Evolutionary conservation across 768 basidiomycete species (phyloP).

Genomic region (Pleurotus pulmonarius): DNA sequence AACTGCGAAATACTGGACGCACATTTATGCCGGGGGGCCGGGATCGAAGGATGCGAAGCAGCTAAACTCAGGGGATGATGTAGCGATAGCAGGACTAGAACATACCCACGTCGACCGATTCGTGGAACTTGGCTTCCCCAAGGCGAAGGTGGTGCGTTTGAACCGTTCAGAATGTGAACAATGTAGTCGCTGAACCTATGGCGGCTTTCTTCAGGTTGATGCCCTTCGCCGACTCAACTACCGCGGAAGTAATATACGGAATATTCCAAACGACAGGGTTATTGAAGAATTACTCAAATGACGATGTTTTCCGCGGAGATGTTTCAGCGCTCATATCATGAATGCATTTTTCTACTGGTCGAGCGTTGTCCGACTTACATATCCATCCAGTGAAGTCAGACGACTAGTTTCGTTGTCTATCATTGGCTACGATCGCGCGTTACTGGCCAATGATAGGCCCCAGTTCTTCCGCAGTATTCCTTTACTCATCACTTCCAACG

Average conservation of each 20-base stretch:
- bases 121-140: constrained; percentile 76
- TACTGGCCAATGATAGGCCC: neutral
- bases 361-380: neutral
- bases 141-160: constrained; percentile 73
- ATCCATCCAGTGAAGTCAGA: neutral
- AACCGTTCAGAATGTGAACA: neutral
- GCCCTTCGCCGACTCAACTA: constrained; percentile 87
- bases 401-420: neutral
- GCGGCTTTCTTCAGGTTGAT: constrained; percentile 57
- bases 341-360: neutral
- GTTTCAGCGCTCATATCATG: neutral
- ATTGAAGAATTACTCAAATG: constrained; percentile 82
- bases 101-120: constrained; percentile 82
- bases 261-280: constrained; percentile 78
- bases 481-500: neutral
- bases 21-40: constrained; percentile 83
- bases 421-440: neutral
- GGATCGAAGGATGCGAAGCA: constrained; percentile 36
- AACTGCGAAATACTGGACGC: constrained; percentile 92
- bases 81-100: constrained; percentile 81
- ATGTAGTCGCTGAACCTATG: neutral
- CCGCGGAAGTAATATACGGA: constrained; percentile 73
- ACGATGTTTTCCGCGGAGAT: neutral
- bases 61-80: constrained; percentile 56
- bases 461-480: neutral